Conservation (phyloP, 371 early-diverging fungal genomes). For the Mucor indicus region DNA sequence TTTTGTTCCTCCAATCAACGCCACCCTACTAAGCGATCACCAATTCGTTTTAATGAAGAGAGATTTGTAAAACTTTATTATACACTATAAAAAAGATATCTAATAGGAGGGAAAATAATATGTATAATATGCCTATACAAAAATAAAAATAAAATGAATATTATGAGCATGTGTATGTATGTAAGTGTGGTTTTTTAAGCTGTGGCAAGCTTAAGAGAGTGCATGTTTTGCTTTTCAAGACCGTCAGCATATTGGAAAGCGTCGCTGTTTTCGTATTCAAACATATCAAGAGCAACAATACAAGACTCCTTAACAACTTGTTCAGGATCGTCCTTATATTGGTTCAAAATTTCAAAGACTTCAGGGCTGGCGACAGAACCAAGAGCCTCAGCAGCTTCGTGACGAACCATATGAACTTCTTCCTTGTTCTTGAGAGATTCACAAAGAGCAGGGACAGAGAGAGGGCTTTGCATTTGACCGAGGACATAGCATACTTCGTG, state of each 20-base stretch:
- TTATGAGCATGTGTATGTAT: too few relatives aligned
- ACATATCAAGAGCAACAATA: conserved; percentile 96
- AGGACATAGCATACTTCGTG: conserved; percentile 98
- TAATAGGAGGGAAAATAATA: background rate
- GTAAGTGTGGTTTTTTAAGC: background rate
- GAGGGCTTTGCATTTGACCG: conserved; percentile 96
- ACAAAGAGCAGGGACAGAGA: conserved; percentile 82
- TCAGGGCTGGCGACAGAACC: conserved; percentile 97
- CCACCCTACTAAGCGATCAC: background rate
- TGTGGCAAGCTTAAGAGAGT: conserved; percentile 25
- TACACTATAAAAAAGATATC: background rate
- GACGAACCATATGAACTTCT: conserved; percentile 98
- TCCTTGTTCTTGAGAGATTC: conserved; percentile 61
- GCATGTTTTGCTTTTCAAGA: conserved; percentile 35
- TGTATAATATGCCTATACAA: too few relatives aligned
- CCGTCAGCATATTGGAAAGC: conserved; percentile 74
- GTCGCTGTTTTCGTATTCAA: conserved; percentile 77
- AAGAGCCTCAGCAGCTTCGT: conserved; percentile 99
- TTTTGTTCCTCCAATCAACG: conserved; percentile 19
- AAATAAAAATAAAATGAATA: too few relatives aligned
- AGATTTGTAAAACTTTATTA: too few relatives aligned
- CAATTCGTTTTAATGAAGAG: conserved; percentile 13
- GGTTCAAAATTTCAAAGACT: conserved; percentile 69
- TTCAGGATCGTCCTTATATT: conserved; percentile 75
- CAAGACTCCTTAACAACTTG: conserved; percentile 95